Conservation (phyloP, 192 early-diverging fungal genomes). For the Coemansia reversa region DNA sequence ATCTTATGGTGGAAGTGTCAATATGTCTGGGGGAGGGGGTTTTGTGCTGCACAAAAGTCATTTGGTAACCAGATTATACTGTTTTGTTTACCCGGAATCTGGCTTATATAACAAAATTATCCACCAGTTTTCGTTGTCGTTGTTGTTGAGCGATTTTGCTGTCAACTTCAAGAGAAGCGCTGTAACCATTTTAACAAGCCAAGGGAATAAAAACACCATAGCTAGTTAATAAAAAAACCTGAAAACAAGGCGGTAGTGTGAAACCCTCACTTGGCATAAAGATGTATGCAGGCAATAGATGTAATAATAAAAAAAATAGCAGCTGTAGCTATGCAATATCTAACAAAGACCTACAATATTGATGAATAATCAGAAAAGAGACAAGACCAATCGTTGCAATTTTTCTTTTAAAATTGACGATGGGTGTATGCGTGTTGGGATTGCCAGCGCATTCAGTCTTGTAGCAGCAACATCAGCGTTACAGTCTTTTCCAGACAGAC, state of each 20-base stretch:
- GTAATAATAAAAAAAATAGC: not conserved
- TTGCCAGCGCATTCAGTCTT: not conserved
- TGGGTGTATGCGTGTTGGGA: not conserved
- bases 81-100: too few species aligned
- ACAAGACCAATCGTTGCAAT: not conserved
- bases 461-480: not conserved
- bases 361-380: not conserved
- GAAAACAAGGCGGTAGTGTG: not conserved
- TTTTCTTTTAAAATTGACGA: not conserved
- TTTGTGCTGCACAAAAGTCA: too few species aligned
- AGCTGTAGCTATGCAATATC: not conserved
- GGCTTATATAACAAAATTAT: too few species aligned
- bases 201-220: too few species aligned
- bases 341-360: not conserved
- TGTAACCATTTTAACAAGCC: too few species aligned
- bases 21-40: too few species aligned
- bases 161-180: too few species aligned
- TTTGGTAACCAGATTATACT: too few species aligned
- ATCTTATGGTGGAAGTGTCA: too few species aligned
- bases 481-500: conserved; percentile 45
- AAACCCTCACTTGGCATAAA: not conserved
- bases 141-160: too few species aligned
- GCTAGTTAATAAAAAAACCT: too few species aligned
- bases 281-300: not conserved
- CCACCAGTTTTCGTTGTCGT: too few species aligned